Evolutionary conservation across 2,329 filamentous ascomycete species (phyloP), one percentile per base, ranked within the genome.

Genomic region (Phoma sp.): DNA sequence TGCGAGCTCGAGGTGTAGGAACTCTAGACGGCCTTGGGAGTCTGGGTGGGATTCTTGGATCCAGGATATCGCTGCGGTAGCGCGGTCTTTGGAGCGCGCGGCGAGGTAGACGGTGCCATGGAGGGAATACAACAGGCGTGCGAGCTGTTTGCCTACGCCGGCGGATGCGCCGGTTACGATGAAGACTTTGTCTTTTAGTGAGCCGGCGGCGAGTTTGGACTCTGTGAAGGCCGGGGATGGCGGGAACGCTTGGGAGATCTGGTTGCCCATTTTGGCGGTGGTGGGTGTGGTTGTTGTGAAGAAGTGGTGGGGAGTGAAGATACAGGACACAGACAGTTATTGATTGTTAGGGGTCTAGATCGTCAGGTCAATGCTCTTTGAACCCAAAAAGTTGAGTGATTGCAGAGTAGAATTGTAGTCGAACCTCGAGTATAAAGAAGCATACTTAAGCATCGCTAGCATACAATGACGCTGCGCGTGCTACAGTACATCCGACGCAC

Each of bases 101-200:
- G 82, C 82, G 21, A 84, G 67, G 67, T 85, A 86, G n/a, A 87
- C 79, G 1, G 74, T 83, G 29, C 76, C 83, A 48, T 84, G 81
- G 29, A 76, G 78, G 11, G 72, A 67, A 67, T 86, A 87, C 10
- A 87, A 75, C 3, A 87, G 77, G 32, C 78, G 77, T 26, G 74
- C 74, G 17, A 86, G 74, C 59, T 85, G 80, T 33, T 79, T 77
- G 9, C 84, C 84, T 6, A 85, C 75, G 29, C 80, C 80, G 0
- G 76, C 64, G 46, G 77, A 75, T 20, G 76, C 78, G 18, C 81
- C 81, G 0, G 74, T 87, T 14, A 87, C 78, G 54, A 87, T 77
- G 71, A 77, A 80, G 28, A 84, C 80, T 73, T 78, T 61, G 23
- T 74, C 78, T 51, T 78, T 75, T 43, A 78, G 70, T 34, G 60